Evolutionary conservation across 208 protist genomes (phyloP).

Genomic region (Giardia duodenalis): DNA sequence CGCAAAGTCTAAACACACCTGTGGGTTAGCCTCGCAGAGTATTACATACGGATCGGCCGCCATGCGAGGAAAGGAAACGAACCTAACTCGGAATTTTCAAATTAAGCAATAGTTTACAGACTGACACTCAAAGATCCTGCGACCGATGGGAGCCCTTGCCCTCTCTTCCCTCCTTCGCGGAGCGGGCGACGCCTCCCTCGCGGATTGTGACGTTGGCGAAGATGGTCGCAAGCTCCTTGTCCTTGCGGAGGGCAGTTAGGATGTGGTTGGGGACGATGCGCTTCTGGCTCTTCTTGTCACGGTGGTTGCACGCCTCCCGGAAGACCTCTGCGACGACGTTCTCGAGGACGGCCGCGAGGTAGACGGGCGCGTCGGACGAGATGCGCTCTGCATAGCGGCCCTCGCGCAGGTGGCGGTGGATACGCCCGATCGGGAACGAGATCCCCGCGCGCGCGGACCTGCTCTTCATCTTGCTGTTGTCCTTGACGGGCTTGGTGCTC

Average conservation of each 20-base stretch:
- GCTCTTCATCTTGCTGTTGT: conserved; percentile 25
- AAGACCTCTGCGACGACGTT: conserved; percentile 91
- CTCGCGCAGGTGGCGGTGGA: conserved; percentile 88
- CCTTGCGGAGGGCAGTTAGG: conserved; percentile 84
- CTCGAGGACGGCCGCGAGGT: conserved; percentile 89
- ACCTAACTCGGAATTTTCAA: neutral
- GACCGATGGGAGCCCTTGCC: conserved; percentile 24
- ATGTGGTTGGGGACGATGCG: conserved; percentile 92
- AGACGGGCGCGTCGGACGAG: conserved; percentile 83
- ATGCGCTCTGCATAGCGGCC: conserved; percentile 74
- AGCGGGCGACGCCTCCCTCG: conserved; percentile 27
- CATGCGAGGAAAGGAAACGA: no score
- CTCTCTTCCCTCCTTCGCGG: neutral
- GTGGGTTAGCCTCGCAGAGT: neutral
- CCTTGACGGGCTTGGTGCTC: neutral
- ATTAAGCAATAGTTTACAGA: no score
- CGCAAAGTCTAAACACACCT: neutral
- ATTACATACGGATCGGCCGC: neutral
- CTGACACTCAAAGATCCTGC: conserved; percentile 16
- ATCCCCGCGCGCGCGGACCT: conserved; percentile 34
- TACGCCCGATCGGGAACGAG: conserved; percentile 79
- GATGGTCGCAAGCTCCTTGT: conserved; percentile 93
- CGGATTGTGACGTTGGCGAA: conserved; percentile 69
- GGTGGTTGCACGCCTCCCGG: conserved; percentile 85
- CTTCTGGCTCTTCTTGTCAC: conserved; percentile 78